A percentile compares a stretch with the other conserved stretches of the same genome.
Evolutionary conservation across 805 yeast genomes (phyloP).

Genomic region (Schwanniomyces polymorphus): DNA sequence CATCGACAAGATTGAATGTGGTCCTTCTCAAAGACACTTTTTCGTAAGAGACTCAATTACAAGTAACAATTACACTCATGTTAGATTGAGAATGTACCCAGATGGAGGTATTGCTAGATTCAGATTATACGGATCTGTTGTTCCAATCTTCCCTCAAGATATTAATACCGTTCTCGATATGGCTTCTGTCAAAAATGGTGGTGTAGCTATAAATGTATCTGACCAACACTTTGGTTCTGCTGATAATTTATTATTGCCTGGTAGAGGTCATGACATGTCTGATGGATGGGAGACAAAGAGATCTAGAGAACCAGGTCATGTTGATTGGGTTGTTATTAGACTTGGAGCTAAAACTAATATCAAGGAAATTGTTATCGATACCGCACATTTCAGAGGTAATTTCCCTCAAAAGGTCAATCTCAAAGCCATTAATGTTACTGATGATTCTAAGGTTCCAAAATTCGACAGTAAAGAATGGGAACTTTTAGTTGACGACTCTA

Average conservation of each 20-base stretch:
- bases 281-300: conserved; percentile 99
- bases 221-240: conserved; percentile 96
- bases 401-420: conserved; percentile 80
- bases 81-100: conserved; percentile 88
- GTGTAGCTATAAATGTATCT: conserved; percentile 77
- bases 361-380: conserved; percentile 69
- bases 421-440: conserved; percentile 51
- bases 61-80: conserved; percentile 68
- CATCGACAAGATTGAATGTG: conserved; percentile 74
- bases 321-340: conserved; percentile 87
- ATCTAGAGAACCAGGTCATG: conserved; percentile 79
- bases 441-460: conserved; percentile 36
- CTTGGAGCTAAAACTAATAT: conserved; percentile 68
- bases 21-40: conserved; percentile 85
- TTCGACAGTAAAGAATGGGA: conserved; percentile 57
- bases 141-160: conserved; percentile 63
- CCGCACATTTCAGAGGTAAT: conserved; percentile 93
- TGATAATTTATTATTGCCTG: conserved; percentile 85
- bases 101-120: conserved; percentile 98
- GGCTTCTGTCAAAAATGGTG: conserved; percentile 85
- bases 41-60: conserved; percentile 65
- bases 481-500: conserved; percentile 60
- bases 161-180: conserved; percentile 55
- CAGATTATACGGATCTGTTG: conserved; percentile 81
- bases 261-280: conserved; percentile 94